phyloP scores from a whole-genome alignment of 2,329 filamentous ascomycete genomes.

The Chalara sp. region DNA sequence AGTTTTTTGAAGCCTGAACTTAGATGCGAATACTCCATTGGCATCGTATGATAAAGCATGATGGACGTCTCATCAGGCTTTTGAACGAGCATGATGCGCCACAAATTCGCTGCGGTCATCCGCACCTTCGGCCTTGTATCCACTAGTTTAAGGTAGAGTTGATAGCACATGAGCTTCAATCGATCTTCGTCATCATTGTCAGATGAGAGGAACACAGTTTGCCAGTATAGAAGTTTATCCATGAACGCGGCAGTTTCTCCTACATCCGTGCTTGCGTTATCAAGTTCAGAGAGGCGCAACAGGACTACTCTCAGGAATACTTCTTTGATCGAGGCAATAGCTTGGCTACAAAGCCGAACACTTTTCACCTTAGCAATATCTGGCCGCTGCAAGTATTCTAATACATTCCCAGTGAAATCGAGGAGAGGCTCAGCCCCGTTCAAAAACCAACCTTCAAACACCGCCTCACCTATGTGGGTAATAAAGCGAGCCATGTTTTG shows the following conservation, averaged over 20 bases:
- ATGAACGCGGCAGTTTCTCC: constrained; percentile 65
- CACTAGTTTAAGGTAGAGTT: constrained; percentile 84
- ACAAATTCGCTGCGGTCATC: constrained; percentile 71
- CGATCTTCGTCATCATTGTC: constrained; percentile 75
- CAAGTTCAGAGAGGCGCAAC: constrained; percentile 75
- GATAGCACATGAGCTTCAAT: constrained; percentile 81
- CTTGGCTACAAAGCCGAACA: constrained; percentile 84
- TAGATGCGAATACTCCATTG: constrained; percentile 63
- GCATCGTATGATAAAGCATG: constrained; percentile 66
- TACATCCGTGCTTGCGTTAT: constrained; percentile 55
- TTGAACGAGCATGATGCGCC: constrained; percentile 89
- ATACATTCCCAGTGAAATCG: constrained; percentile 75
- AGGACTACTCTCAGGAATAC: constrained; percentile 76
- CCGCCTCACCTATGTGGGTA: constrained; percentile 76
- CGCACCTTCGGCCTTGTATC: constrained; percentile 62
- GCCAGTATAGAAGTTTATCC: constrained; percentile 89
- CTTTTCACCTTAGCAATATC: constrained; percentile 77
- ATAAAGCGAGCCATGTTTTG: constrained; percentile 82
- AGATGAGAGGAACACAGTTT: constrained; percentile 77
- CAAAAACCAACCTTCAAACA: constrained; percentile 95
- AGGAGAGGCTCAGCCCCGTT: constrained; percentile 77
- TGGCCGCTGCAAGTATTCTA: constrained; percentile 84
- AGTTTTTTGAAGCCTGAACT: constrained; percentile 75
- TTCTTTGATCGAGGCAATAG: constrained; percentile 66
- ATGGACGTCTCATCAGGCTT: constrained; percentile 76